Conservation (phyloP, 139 green algal genomes). For the Dunaliella sp. region DNA sequence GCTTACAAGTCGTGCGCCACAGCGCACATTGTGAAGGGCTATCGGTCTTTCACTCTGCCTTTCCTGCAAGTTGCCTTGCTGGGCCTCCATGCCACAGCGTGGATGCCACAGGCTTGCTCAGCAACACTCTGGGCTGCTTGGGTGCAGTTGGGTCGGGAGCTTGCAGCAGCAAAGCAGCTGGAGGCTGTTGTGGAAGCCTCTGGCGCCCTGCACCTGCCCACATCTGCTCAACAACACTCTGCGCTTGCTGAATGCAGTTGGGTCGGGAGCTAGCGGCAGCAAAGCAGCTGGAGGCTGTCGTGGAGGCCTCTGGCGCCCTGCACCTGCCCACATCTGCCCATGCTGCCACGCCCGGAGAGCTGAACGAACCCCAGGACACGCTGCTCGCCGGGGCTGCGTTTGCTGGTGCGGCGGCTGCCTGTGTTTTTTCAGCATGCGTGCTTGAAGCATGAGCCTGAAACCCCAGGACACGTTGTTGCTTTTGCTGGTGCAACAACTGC, state of each 20-base stretch:
- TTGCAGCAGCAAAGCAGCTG: neutral
- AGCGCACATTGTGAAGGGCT: too few relatives aligned
- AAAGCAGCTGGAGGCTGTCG: constrained; percentile 9
- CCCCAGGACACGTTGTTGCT: too few relatives aligned
- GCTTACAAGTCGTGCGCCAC: too few relatives aligned
- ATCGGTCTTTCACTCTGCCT: too few relatives aligned
- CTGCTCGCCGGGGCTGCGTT: neutral
- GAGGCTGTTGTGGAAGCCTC: constrained; percentile 17
- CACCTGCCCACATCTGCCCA: constrained; percentile 15
- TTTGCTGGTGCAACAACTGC: too few relatives aligned
- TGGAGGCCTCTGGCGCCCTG: constrained; percentile 28
- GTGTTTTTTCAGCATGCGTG: too few relatives aligned
- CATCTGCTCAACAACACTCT: neutral
- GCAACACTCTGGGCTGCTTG: too few relatives aligned
- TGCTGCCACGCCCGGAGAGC: neutral
- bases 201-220: constrained; percentile 30
- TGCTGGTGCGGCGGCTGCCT: neutral
- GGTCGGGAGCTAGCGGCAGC: constrained; percentile 20
- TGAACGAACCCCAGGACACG: neutral
- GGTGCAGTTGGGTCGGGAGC: constrained; percentile 14
- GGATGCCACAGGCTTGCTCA: too few relatives aligned
- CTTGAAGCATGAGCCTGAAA: too few relatives aligned
- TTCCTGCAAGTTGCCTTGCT: too few relatives aligned
- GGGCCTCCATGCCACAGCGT: too few relatives aligned
- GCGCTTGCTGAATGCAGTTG: neutral